phyloP scores from a whole-genome alignment of 2,329 filamentous ascomycete species.

The Verticillium longisporum region DNA sequence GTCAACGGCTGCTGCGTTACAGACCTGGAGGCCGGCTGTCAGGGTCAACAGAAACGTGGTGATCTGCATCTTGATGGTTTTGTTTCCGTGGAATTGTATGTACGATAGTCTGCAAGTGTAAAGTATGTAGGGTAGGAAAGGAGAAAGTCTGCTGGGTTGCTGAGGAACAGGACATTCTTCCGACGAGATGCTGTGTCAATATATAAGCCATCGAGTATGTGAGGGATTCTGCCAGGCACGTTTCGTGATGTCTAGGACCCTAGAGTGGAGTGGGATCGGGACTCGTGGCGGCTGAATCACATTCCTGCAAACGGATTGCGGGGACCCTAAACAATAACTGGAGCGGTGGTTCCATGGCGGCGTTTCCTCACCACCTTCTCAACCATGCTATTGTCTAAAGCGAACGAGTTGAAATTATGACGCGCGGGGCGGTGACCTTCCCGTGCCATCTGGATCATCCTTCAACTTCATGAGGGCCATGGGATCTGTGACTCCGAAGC shows the following conservation, averaged over 20 bases:
- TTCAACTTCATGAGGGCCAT: neutral
- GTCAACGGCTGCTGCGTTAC: neutral
- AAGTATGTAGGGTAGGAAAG: neutral
- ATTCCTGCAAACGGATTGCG: neutral
- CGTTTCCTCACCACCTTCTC: neutral
- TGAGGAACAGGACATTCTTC: neutral
- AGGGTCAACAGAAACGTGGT: neutral
- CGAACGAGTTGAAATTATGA: neutral
- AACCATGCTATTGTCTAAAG: neutral
- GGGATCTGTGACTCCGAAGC: neutral
- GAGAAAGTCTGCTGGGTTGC: neutral
- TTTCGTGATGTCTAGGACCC: neutral
- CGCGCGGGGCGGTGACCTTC: neutral
- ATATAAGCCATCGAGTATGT: neutral
- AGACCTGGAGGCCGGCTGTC: neutral
- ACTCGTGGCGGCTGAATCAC: neutral
- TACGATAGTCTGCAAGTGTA: neutral
- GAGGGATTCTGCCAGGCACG: neutral
- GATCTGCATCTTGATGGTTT: neutral
- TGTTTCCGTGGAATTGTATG: neutral
- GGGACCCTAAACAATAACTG: neutral
- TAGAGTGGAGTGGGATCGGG: neutral
- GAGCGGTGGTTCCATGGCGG: neutral
- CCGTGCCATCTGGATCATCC: neutral
- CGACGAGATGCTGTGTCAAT: neutral